A percentile compares a stretch with the other conserved stretches of the same genome.
phyloP scores from a whole-genome alignment of 306 rosid genomes.

The Cucurbita moschata region DNA sequence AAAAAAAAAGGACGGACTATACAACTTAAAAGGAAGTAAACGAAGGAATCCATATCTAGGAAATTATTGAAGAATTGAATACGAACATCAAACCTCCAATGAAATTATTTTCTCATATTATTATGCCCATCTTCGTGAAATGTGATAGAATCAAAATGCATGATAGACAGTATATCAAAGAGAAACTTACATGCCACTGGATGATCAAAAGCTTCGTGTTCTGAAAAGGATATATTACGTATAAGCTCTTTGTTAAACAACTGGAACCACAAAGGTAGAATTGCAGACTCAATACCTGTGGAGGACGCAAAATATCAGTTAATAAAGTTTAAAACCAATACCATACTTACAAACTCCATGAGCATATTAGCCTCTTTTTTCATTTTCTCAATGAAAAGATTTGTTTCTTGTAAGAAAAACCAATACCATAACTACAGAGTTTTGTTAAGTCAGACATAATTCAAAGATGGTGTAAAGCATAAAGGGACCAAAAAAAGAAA shows the following conservation, averaged over 20 bases:
- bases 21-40: not conserved
- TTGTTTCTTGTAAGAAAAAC: not conserved
- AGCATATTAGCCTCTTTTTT: not conserved
- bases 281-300: slow-evolving; percentile 54
- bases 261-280: slow-evolving; percentile 75
- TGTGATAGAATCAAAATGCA: not conserved
- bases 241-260: slow-evolving; percentile 76
- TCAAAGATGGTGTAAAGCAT: not conserved
- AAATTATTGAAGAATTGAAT: not conserved
- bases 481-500: not conserved
- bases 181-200: slow-evolving; percentile 74
- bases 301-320: slow-evolving; percentile 6
- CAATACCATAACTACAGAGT: not conserved
- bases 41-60: not conserved
- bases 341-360: not conserved
- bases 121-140: not conserved
- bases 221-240: slow-evolving; percentile 68
- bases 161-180: not conserved
- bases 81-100: not conserved
- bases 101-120: not conserved
- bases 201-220: slow-evolving; percentile 98
- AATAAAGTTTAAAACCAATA: slow-evolving; percentile 11
- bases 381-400: not conserved
- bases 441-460: not conserved
- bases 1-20: not conserved